phyloP scores from a whole-genome alignment of 2,329 filamentous ascomycete genomes.

The Arthrocladium fulminans region DNA sequence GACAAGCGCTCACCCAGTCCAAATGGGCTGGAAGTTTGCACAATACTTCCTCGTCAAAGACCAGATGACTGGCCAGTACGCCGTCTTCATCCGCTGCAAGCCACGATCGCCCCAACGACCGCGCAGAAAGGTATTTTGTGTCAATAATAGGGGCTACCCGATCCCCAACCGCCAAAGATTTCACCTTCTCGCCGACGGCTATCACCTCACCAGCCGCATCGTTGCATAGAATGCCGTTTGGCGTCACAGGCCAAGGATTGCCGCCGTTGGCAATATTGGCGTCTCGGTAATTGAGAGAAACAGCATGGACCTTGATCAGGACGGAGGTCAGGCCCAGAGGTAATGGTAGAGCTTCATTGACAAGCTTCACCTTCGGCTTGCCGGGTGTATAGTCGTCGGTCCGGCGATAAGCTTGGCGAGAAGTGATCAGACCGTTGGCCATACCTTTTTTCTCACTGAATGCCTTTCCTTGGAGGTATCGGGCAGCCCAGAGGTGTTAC shows the following conservation, averaged over 20 bases:
- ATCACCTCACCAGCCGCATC: slow-evolving; percentile 38
- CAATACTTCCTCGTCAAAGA: slow-evolving; percentile 34
- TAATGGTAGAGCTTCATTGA: slow-evolving; percentile 27
- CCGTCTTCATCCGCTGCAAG: slow-evolving; percentile 39
- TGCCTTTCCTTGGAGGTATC: too few species aligned
- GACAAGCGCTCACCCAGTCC: slow-evolving; percentile 29
- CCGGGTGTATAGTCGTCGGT: slow-evolving; percentile 28
- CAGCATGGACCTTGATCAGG: slow-evolving; percentile 43
- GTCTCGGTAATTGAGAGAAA: slow-evolving; percentile 48
- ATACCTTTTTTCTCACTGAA: slow-evolving; percentile 4
- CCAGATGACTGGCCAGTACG: slow-evolving; percentile 33
- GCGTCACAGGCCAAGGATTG: slow-evolving; percentile 34
- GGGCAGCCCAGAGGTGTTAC: too few species aligned
- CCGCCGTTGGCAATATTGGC: slow-evolving; percentile 35
- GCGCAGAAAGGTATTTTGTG: slow-evolving; percentile 32
- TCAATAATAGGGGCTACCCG: slow-evolving; percentile 32
- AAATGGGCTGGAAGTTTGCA: slow-evolving; percentile 32
- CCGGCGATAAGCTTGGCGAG: slow-evolving; percentile 26
- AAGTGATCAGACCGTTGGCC: slow-evolving; percentile 9
- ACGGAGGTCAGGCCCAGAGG: slow-evolving; percentile 29
- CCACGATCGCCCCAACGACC: slow-evolving; percentile 32
- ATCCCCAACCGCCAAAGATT: slow-evolving; percentile 28
- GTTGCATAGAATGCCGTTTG: slow-evolving; percentile 28
- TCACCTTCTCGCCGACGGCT: slow-evolving; percentile 31
- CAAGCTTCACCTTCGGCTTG: slow-evolving; percentile 28